Percentiles rank a stretch among this genome's conserved stretches.
Conservation (phyloP, 2,329 filamentous ascomycete species). For the Coniochaeta sp. region DNA sequence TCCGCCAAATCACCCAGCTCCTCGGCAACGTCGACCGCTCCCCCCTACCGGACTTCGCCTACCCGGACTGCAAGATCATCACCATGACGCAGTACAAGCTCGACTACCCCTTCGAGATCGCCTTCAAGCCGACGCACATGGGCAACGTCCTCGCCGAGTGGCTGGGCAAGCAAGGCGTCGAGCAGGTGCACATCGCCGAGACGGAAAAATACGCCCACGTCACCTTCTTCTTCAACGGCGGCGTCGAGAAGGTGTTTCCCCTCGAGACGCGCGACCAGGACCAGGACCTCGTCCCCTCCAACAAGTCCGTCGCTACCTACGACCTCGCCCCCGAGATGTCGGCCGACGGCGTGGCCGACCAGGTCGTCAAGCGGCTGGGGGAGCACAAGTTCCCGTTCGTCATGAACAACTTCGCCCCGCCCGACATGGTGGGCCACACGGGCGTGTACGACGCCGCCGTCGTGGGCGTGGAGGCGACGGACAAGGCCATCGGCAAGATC, state of each 20-base stretch:
- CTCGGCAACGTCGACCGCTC: conserved; percentile 89
- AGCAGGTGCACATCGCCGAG: conserved; percentile 95
- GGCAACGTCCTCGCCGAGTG: conserved; percentile 97
- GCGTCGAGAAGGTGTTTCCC: conserved; percentile 92
- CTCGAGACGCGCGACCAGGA: conserved; percentile 84
- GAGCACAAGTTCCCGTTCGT: conserved; percentile 89
- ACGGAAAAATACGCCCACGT: conserved; percentile 99
- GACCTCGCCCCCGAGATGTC: conserved; percentile 96
- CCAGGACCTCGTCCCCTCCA: conserved; percentile 74
- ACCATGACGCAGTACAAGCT: conserved; percentile 99
- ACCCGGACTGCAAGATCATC: conserved; percentile 84
- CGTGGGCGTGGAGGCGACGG: conserved; percentile 72
- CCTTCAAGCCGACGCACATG: conserved; percentile 94
- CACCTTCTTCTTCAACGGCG: conserved; percentile 99
- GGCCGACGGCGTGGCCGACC: conserved; percentile 80
- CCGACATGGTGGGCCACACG: conserved; percentile 99
- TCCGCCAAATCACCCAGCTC: conserved; percentile 91
- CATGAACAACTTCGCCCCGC: conserved; percentile 99
- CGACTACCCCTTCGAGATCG: conserved; percentile 86
- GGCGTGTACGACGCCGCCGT: conserved; percentile 95
- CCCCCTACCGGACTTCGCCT: conserved; percentile 83
- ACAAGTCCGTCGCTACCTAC: conserved; percentile 86
- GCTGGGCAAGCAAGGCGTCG: conserved; percentile 78
- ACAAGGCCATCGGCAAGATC: conserved; percentile 88
- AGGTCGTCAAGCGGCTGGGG: conserved; percentile 78